Base-by-base conservation (phyloP, 179 eudicot species). In the Pouteria campechiana region DNA sequence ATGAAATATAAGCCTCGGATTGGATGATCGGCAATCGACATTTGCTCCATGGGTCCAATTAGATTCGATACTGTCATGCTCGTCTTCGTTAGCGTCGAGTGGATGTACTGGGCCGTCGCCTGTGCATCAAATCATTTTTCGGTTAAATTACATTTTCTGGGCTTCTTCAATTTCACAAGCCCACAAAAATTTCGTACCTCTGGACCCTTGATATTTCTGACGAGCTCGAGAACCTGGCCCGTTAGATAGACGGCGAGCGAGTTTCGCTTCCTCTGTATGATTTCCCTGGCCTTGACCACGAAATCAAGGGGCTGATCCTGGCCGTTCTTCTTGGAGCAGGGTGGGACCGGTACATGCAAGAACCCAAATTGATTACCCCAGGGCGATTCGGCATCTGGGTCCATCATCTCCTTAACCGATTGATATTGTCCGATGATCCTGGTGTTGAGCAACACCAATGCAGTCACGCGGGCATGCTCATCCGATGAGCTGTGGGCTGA, bases 301-400 rank as follows among this genome's bases (percentile, higher is more conserved):
- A 81, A 70, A 3, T 58, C 37, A 23, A 68, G 70, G 4, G 95
- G 89, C n/a, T n/a, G n/a, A 23, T 68, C 38, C 2, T 46, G 46
- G 21, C 37, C 39, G 32, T 52, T 40, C 0, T 39, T n/a, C 3
- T 17, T 12, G 7, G 17, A 39, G 11, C 78, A 13, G 6, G 65
- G 35, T 6, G 95, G 93, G 5, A 89, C 22, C 1, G 76, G 33
- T 0, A 81, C 75, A 31, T 85, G 95, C 27, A 85, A 44, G 71
- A 85, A 85, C 2, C 76, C 81, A 35, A 89, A 89, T 17, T 72
- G 83, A 67, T 89, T 89, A 2, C 95, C 97, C 97, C 95, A 89
- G 41, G 63, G 59, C 0, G 68, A 34, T 16, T 64, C 60, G 0
- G 52, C 19, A 15, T 54, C 54, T 5, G 69, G 44, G 11, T 69